Percentiles rank a stretch among this genome's conserved stretches.
phyloP scores from a whole-genome alignment of 352 stramenopile genomes.

The Globisporangium cystogenes region DNA sequence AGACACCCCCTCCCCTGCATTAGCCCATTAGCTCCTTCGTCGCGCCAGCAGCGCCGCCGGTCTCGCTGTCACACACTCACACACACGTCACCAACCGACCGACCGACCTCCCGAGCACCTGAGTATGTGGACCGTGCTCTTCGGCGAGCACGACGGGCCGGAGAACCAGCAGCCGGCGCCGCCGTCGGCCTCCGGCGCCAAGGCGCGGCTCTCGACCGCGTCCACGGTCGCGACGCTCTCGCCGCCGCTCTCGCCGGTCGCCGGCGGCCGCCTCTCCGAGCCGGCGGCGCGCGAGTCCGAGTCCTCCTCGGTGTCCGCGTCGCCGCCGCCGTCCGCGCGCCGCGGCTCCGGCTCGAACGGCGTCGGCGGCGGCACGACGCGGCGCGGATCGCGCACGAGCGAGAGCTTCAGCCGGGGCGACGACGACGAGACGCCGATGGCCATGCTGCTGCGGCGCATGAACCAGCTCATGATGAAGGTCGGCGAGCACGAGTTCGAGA shows the following conservation, averaged over 20 bases:
- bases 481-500: constrained; percentile 84
- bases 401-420: constrained; percentile 2
- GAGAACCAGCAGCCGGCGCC: constrained; percentile 10
- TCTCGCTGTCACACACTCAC: too few relatives aligned
- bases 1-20: neutral
- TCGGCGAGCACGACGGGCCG: constrained; percentile 35
- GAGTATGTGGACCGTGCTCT: constrained; percentile 53
- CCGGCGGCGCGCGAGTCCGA: constrained; percentile 9
- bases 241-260: constrained; percentile 12
- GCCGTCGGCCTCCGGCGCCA: neutral
- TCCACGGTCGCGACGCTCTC: constrained; percentile 12
- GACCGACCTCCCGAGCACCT: too few relatives aligned
- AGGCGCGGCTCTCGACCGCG: constrained; percentile 11
- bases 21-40: neutral
- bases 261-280: constrained; percentile 11
- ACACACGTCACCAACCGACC: too few relatives aligned
- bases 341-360: constrained; percentile 1
- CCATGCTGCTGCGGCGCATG: constrained; percentile 72
- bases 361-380: constrained; percentile 4
- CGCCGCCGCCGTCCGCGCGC: constrained; percentile 8
- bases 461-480: constrained; percentile 84
- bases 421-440: constrained; percentile 46
- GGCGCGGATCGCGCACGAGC: constrained; percentile 7
- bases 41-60: too few relatives aligned
- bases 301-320: constrained; percentile 9